Base-by-base conservation (phyloP, 192 early-diverging fungal genomes). In the Entophlyctis helioformis region DNA sequence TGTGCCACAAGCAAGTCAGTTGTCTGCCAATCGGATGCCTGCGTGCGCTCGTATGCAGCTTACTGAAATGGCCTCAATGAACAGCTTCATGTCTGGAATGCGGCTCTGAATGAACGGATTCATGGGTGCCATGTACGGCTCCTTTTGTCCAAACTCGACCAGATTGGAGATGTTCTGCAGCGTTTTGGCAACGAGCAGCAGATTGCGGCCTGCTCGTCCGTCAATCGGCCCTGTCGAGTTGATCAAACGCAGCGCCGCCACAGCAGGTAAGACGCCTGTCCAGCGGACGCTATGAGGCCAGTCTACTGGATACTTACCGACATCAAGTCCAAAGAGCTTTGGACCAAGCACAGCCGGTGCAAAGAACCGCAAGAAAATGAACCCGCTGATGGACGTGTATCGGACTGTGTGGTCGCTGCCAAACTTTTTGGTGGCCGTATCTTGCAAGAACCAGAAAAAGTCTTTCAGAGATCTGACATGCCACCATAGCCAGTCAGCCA, bases 301-400 rank as follows among this genome's bases (percentile, higher is more conserved):
- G n/a, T n/a, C n/a, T n/a, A n/a, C 24, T 7, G 39, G 39, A 20
- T 4, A 31, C 29, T 44, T 19, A 10, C 44, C 33, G 42, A 43
- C 46, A 23, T 49, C 28, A 29, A 66, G 25, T 12, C 52, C 57
- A 37, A 60, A 66, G 2, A 60, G 23, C 25, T 38, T 34, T 1
- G 64, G 64, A 18, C 49, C 48, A 13, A 63, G 53, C 18, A 72
- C 59, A 2, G 70, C 65, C 13, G 70, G 69, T 2, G 51, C 58
- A 44, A 75, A 74, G 38, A 71, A 75, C n/a, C 67, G 52, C 16
- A 71, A 39, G 36, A 71, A 75, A 13, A 71, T 59, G 39, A 71
- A 75, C 3, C 61, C 62, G 37, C 56, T 71, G 31, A 74, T 56
- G n/a, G 56, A n/a, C 9, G 56, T 59, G 26, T 62, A 62, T 32